phyloP scores from a whole-genome alignment of 1,139 yeast species.

The Torulaspora globosa region DNA sequence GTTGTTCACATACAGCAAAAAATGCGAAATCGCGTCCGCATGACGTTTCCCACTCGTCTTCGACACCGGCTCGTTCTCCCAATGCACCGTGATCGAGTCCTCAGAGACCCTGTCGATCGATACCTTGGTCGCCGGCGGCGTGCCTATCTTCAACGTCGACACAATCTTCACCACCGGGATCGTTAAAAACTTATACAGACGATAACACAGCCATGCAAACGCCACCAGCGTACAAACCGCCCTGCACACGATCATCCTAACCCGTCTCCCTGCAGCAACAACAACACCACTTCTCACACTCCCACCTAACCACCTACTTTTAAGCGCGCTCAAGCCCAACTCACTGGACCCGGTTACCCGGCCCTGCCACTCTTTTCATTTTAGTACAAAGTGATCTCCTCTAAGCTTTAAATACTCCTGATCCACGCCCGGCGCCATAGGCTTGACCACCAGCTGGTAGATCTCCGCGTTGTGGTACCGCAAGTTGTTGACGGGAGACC shows the following conservation, averaged over 20 bases:
- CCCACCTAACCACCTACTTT: not conserved
- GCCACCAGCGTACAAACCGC: constrained; percentile 18
- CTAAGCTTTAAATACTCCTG: constrained; percentile 87
- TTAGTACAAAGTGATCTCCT: constrained; percentile 81
- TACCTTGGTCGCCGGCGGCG: constrained; percentile 55
- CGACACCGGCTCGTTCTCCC: constrained; percentile 44
- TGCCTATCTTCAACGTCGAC: constrained; percentile 48
- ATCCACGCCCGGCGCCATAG: constrained; percentile 86
- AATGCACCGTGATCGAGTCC: constrained; percentile 50
- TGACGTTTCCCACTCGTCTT: constrained; percentile 3
- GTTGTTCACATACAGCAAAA: constrained; percentile 31
- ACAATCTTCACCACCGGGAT: constrained; percentile 51
- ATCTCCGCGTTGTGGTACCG: constrained; percentile 83
- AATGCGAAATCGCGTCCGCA: constrained; percentile 25
- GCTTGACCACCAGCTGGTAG: constrained; percentile 68
- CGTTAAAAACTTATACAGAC: constrained; percentile 29
- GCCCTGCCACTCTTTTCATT: constrained; percentile 33
- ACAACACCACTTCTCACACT: not conserved
- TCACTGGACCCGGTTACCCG: constrained; percentile 8
- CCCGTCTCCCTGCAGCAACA: not conserved
- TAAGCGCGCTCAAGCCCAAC: not conserved
- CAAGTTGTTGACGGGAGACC: constrained; percentile 69
- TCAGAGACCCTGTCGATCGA: constrained; percentile 54
- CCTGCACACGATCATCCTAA: constrained; percentile 9
- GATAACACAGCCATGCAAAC: constrained; percentile 29